phyloP scores from a whole-genome alignment of 176 grass and related monocot species.

The Eragrostis curvula region DNA sequence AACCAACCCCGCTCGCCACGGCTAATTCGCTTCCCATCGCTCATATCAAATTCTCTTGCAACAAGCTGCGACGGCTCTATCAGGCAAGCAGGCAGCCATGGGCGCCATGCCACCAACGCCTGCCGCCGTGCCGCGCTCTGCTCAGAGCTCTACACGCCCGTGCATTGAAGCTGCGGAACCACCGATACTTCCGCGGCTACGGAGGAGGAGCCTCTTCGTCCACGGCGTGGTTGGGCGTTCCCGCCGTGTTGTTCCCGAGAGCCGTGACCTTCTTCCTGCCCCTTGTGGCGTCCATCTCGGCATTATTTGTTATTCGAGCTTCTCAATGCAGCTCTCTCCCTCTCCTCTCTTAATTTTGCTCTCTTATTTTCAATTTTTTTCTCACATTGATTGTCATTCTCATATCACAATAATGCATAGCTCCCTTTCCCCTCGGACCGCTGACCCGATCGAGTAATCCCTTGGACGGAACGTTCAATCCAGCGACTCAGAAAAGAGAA shows the following conservation, averaged over 20 bases:
- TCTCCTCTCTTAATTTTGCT: too few species aligned
- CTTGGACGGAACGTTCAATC: not conserved
- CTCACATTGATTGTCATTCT: too few species aligned
- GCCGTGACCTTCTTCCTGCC: constrained; percentile 54
- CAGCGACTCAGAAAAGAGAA: not conserved
- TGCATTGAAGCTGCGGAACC: not conserved
- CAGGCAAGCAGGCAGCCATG: not conserved
- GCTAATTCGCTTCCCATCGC: constrained; percentile 4
- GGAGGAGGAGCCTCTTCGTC: not conserved
- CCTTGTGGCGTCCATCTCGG: constrained; percentile 52
- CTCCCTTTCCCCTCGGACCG: too few species aligned
- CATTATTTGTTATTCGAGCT: too few species aligned
- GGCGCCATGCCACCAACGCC: constrained; percentile 36
- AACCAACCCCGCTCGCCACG: constrained; percentile 2
- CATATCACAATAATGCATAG: too few species aligned
- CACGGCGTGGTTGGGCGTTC: not conserved
- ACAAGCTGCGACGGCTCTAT: not conserved
- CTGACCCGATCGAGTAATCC: not conserved
- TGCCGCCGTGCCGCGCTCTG: not conserved
- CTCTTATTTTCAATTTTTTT: too few species aligned
- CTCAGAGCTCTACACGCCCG: constrained; percentile 14
- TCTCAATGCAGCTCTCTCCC: too few species aligned
- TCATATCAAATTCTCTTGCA: not conserved
- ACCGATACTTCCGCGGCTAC: too few species aligned
- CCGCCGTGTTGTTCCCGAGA: constrained; percentile 27